phyloP scores from a whole-genome alignment of 805 yeast genomes.

The Sporopachydermia quercuum region DNA sequence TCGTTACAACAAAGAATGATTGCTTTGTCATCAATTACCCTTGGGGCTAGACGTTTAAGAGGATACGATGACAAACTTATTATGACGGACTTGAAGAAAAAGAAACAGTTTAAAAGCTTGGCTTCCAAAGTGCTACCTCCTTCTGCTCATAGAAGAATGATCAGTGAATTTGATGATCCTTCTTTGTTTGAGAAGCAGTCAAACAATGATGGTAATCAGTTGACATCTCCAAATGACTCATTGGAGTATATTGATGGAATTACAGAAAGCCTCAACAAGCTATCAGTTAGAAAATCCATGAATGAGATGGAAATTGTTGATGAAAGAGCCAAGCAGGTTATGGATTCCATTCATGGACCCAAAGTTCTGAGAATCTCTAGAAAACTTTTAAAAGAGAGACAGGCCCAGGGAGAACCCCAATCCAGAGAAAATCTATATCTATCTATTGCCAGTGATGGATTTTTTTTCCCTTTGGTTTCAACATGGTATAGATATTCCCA shows the following conservation, averaged over 20 bases:
- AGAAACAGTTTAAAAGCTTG: conserved; percentile 15
- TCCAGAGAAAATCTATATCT: conserved; percentile 16
- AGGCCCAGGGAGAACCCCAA: conserved; percentile 5
- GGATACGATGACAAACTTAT: conserved; percentile 42
- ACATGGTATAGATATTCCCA: conserved; percentile 27
- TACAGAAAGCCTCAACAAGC: conserved; percentile 11
- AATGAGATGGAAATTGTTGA: too few relatives aligned
- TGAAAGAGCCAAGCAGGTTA: conserved; percentile 11
- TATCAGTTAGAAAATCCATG: conserved; percentile 10
- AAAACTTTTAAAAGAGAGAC: conserved; percentile 10
- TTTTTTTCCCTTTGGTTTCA: conserved; percentile 40
- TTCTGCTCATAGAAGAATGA: conserved; percentile 29
- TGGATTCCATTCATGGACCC: conserved; percentile 12
- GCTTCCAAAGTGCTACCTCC: conserved; percentile 32
- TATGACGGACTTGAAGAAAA: conserved; percentile 18
- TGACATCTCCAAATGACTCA: not conserved
- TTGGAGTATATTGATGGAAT: conserved; percentile 6
- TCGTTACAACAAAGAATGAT: conserved; percentile 67
- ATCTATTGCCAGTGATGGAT: conserved; percentile 24
- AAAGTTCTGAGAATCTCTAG: conserved; percentile 17
- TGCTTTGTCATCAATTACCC: conserved; percentile 50
- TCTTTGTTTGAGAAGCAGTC: not conserved
- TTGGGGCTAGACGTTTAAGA: conserved; percentile 59
- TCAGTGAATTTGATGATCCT: conserved; percentile 12
- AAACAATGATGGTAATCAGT: too few relatives aligned